Evolutionary conservation across 805 yeast species (phyloP).

Genomic region (Ogataea degrootiae): DNA sequence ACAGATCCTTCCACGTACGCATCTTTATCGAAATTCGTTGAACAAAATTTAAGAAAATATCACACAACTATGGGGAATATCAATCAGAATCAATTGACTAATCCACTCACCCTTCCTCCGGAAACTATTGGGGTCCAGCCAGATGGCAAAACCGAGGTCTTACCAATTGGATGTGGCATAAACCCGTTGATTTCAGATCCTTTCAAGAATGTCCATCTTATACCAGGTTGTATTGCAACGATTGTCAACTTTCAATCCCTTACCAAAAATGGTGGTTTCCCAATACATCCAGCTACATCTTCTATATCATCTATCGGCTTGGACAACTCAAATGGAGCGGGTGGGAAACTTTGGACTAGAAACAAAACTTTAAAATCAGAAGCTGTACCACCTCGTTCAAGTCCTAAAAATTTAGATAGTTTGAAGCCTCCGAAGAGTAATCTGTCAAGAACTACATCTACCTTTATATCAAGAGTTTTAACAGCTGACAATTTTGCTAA

Average conservation of each 20-base stretch:
- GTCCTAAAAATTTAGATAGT: slow-evolving; percentile 6
- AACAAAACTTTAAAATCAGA: slow-evolving; percentile 5
- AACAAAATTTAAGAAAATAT: slow-evolving; percentile 34
- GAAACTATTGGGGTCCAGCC: slow-evolving; percentile 29
- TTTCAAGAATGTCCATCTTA: slow-evolving; percentile 45
- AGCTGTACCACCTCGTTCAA: slow-evolving; percentile 1
- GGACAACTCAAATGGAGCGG: not conserved
- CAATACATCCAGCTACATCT: not conserved
- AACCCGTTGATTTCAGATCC: slow-evolving; percentile 52
- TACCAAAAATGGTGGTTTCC: too few species aligned
- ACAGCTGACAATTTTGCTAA: slow-evolving; percentile 27
- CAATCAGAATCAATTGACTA: slow-evolving; percentile 36
- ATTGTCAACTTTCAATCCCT: slow-evolving; percentile 21
- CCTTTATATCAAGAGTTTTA: slow-evolving; percentile 30
- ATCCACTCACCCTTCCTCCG: slow-evolving; percentile 32
- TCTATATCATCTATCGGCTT: not conserved
- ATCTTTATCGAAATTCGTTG: slow-evolving; percentile 46
- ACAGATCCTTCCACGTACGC: slow-evolving; percentile 48
- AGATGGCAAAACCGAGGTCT: slow-evolving; percentile 29
- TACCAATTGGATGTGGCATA: slow-evolving; percentile 47
- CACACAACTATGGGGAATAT: slow-evolving; percentile 33
- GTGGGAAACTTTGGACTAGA: slow-evolving; percentile 11
- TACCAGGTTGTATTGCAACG: slow-evolving; percentile 45
- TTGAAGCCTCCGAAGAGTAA: slow-evolving; percentile 29
- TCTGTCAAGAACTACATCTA: slow-evolving; percentile 29